Conservation (phyloP, 495 filamentous ascomycete species). For the Aspergillus bertholletiae region DNA sequence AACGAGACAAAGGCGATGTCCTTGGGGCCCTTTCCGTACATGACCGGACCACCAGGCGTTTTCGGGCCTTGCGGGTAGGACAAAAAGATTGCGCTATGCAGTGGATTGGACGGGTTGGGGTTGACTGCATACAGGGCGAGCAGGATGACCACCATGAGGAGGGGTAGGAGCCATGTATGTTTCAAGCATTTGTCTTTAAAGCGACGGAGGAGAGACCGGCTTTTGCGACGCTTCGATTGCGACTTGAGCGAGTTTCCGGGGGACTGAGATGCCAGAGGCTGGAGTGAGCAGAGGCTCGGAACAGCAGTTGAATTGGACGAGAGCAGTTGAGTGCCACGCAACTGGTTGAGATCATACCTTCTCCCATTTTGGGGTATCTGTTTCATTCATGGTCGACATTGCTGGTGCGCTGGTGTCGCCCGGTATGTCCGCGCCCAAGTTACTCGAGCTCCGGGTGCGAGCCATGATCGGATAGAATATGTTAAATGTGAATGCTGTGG, state of each 20-base stretch:
- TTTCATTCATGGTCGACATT: conserved; percentile 50
- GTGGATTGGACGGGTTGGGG: conserved; percentile 75
- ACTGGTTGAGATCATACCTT: conserved; percentile 28
- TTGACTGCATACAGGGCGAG: conserved; percentile 70
- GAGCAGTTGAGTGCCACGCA: not conserved
- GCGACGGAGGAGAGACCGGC: conserved; percentile 59
- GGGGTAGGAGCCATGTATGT: conserved; percentile 78
- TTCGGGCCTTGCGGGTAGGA: conserved; percentile 73
- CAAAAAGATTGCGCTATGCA: conserved; percentile 87
- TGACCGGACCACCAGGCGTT: conserved; percentile 49
- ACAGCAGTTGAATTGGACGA: too few species aligned
- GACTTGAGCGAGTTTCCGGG: conserved; percentile 35
- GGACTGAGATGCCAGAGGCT: conserved; percentile 19
- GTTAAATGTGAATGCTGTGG: too few species aligned
- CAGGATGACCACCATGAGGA: conserved; percentile 63
- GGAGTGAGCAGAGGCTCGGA: conserved; percentile 8
- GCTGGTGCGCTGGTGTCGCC: conserved; percentile 51
- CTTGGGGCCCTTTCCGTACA: conserved; percentile 86
- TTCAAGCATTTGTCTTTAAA: conserved; percentile 64
- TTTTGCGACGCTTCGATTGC: conserved; percentile 48
- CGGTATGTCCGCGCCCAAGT: conserved; percentile 47
- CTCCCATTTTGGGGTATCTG: conserved; percentile 33
- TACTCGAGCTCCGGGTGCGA: conserved; percentile 45
- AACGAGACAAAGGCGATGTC: conserved; percentile 88
- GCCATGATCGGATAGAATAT: conserved; percentile 24